Percentiles rank a stretch among this genome's conserved stretches.
phyloP scores from a whole-genome alignment of 495 filamentous ascomycete species.

The Parathielavia appendiculata region DNA sequence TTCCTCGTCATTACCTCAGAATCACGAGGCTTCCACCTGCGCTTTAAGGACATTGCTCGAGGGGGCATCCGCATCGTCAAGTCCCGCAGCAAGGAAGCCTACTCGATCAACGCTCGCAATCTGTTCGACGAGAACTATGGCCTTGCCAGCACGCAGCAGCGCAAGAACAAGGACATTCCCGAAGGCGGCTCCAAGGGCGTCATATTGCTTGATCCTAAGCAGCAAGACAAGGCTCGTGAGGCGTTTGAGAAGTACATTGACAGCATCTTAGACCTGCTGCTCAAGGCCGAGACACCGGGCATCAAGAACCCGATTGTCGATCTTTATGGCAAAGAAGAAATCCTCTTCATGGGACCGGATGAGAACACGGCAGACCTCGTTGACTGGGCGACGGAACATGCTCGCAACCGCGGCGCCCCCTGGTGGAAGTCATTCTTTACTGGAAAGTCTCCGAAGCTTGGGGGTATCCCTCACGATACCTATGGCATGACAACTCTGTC shows the following conservation, averaged over 20 bases:
- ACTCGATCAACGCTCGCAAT: constrained; percentile 90
- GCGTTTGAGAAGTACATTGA: constrained; percentile 99
- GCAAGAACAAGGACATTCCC: constrained; percentile 99
- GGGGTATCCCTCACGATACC: constrained; percentile 89
- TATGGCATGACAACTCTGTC: constrained; percentile 99
- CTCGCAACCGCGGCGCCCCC: constrained; percentile 76
- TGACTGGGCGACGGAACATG: constrained; percentile 96
- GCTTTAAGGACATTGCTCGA: constrained; percentile 94
- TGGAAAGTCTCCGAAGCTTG: constrained; percentile 90
- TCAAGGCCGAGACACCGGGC: constrained; percentile 83
- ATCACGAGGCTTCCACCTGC: constrained; percentile 93
- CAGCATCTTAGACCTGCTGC: constrained; percentile 88
- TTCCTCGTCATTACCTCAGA: constrained; percentile 96
- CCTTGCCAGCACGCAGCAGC: constrained; percentile 95
- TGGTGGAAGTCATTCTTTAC: constrained; percentile 99
- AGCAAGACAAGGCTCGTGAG: constrained; percentile 85
- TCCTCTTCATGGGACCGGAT: constrained; percentile 96
- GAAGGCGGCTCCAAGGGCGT: constrained; percentile 98
- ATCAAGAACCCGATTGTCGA: constrained; percentile 99
- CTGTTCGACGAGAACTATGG: constrained; percentile 99
- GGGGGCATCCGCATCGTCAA: constrained; percentile 98
- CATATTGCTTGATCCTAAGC: constrained; percentile 84
- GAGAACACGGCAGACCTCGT: constrained; percentile 98
- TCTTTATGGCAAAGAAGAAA: constrained; percentile 87
- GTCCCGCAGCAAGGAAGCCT: constrained; percentile 89